Base-by-base conservation (phyloP, 1,284 basidiomycete genomes). In the Melampsora larici-populina region DNA sequence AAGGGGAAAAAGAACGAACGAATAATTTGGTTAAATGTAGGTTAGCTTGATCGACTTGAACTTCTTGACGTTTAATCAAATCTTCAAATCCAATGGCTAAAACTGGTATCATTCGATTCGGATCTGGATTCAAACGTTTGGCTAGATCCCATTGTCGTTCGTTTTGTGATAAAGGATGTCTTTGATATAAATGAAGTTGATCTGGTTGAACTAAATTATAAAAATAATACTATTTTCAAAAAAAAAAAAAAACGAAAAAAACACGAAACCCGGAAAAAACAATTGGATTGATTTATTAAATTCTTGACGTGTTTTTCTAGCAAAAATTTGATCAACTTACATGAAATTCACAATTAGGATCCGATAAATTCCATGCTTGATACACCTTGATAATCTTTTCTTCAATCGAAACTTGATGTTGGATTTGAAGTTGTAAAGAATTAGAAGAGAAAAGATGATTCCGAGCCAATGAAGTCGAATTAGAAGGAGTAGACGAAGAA, bases 151-250 rank as follows among this genome's bases (percentile, higher is more conserved):
- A 75, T 40, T 49, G 18, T 24, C 26, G 46, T 67, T 75, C 73
- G 60, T 75, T 64, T 18, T n/a, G 65, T 21, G 64, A 48, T 3
- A 75, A n/a, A 9, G 48, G 65, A 64, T 48, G 73, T 67, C 40
- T 75, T 31, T 51, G 64, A 62, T 75, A 75, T 11, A 75, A 40
- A 48, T 75, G 73, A 4, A 75, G 51, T 75, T 67, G 65, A 24
- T 75, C 65, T 8, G 73, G 65, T 58, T 62, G 64, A n/a, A 75
- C 73, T 18, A 75, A 31, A 49, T 75, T 75, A 29, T 75, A 75
- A 29, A 75, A 75, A 63, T 68, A 75, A 51, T 58, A 75, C 73
- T 75, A 36, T n/a, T n/a, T n/a, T n/a, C n/a, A n/a, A n/a, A n/a
- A n/a, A n/a, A n/a, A n/a, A n/a, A n/a, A n/a, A n/a, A n/a, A n/a